These are phyloP conservation scores for Magnolia sinica DNA, from an alignment of 164 flowering plant genomes.

Conservation along the genomic window DNA sequence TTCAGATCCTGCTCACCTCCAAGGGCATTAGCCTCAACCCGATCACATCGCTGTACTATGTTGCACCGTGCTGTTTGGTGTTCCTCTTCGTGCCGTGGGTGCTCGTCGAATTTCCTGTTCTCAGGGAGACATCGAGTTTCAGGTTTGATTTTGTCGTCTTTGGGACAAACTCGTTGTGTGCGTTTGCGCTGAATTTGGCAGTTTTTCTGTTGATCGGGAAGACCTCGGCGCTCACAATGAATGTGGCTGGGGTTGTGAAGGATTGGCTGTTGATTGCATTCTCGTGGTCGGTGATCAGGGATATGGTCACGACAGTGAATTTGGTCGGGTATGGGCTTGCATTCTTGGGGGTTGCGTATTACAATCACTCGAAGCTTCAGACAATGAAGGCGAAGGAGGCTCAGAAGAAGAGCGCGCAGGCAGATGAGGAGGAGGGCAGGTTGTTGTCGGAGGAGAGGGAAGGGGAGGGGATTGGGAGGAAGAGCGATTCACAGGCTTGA, in stretches of 20 bases:
- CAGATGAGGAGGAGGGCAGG: constrained; percentile 35
- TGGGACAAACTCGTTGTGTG: constrained; percentile 42
- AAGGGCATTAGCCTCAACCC: constrained; percentile 40
- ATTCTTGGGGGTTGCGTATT: constrained; percentile 41
- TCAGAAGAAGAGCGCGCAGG: constrained; percentile 33
- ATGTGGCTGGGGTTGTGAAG: constrained; percentile 50
- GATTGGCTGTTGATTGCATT: constrained; percentile 48
- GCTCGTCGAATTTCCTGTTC: constrained; percentile 32
- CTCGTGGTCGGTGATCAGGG: constrained; percentile 49
- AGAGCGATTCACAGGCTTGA: constrained; percentile 23
- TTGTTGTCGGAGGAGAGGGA: constrained; percentile 40
- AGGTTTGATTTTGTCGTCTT: constrained; percentile 32
- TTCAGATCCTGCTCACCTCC: constrained; percentile 42
- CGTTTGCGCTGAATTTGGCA: constrained; percentile 41
- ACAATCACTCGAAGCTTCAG: constrained; percentile 45
- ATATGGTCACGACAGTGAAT: constrained; percentile 39
- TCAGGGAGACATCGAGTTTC: constrained; percentile 30
- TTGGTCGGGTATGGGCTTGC: constrained; percentile 44
- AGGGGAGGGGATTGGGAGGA: constrained; percentile 26
- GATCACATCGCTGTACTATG: constrained; percentile 43
- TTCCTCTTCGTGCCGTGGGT: constrained; percentile 43
- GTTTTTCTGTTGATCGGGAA: constrained; percentile 43
- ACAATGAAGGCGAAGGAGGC: constrained; percentile 42
- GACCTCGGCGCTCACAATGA: constrained; percentile 47
- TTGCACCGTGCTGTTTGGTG: constrained; percentile 41